Evolutionary conservation across 176 grass and related monocot genomes (phyloP), one percentile per base, ranked within the genome.

Genomic region (Eleusine coracana): DNA sequence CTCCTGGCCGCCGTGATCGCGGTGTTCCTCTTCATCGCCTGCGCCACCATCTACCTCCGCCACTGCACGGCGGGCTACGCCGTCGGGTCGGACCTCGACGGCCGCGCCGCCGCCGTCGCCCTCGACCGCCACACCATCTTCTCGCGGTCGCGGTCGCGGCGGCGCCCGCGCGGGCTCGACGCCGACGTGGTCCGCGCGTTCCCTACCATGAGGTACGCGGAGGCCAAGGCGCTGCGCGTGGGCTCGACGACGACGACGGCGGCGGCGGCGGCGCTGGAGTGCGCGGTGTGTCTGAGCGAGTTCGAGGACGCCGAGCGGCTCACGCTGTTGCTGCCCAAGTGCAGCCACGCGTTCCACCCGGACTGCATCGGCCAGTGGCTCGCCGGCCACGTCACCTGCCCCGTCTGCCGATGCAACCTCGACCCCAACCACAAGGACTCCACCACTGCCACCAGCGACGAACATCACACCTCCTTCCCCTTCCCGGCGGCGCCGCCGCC

Each of bases 311-410:
- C 87, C 1, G 94, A 97, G 79, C 82, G 67, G 62, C 87, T 97
- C 27, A 88, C 86, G 5, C 70, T 97, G n/a, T n/a, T n/a, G 23
- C 86, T 97, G 9, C 88, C 95, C 16, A 81, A 58, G 75, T 97
- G 95, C 60, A 86, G 52, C 90, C 95, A 97, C 75, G 90, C 85
- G 1, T 94, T 97, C 84, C 95, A 94, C 83, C 65, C 87, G 8
- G 90, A 92, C 72, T 97, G 95, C 66, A 97, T 97, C 76, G 89
- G 92, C 0, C 88, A 89, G 86, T 96, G 93, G 93, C 90, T 96
- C 67, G 83, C 89, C 18, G 73, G 73, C 4, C 92, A 94, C 76
- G 92, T 87, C 1, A 92, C 92, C 16, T 94, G 92, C 76, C 92
- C 92, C 29, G 92, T 94, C 66, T 94, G 92, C 84, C 89, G 92